A percentile compares a stretch with the other conserved stretches of the same genome.
Evolutionary conservation across 352 stramenopile genomes (phyloP).

Genomic region (Globisporangium takayamanum): DNA sequence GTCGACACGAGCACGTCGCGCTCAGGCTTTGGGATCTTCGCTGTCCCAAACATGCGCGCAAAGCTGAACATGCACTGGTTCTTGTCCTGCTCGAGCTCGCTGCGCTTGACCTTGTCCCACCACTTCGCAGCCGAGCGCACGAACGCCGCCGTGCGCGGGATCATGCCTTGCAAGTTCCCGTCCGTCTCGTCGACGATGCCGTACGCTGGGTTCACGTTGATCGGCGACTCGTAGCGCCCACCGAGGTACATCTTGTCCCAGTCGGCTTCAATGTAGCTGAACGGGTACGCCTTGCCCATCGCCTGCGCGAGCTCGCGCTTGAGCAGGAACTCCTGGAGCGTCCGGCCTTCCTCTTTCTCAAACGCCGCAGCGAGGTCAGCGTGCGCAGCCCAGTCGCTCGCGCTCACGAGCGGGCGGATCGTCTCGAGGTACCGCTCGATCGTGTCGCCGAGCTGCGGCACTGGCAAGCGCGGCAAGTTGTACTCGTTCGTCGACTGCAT

Average conservation of each 20-base stretch:
- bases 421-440: slow-evolving; percentile 77
- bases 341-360: slow-evolving; percentile 34
- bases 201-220: slow-evolving; percentile 90
- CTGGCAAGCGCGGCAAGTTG: slow-evolving; percentile 74
- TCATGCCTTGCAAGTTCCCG: slow-evolving; percentile 57
- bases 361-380: slow-evolving; percentile 60
- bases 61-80: slow-evolving; percentile 89
- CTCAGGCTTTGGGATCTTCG: slow-evolving; percentile 64
- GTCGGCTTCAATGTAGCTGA: slow-evolving; percentile 91
- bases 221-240: slow-evolving; percentile 83
- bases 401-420: slow-evolving; percentile 69
- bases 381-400: slow-evolving; percentile 63
- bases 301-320: slow-evolving; percentile 69
- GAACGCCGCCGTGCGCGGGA: slow-evolving; percentile 71
- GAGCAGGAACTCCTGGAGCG: slow-evolving; percentile 55
- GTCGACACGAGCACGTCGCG: slow-evolving; percentile 74
- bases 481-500: slow-evolving; percentile 75
- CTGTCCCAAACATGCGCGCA: slow-evolving; percentile 82
- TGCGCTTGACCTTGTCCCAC: slow-evolving; percentile 85
- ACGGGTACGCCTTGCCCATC: slow-evolving; percentile 83
- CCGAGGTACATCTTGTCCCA: slow-evolving; percentile 91
- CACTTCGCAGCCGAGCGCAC: slow-evolving; percentile 83
- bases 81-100: slow-evolving; percentile 84
- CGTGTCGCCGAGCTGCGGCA: slow-evolving; percentile 88
- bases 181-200: slow-evolving; percentile 77